Percentiles rank a stretch among this genome's conserved stretches.
These are phyloP conservation scores for Annulohypoxylon moriforme DNA, from an alignment of 495 filamentous ascomycete species.

Conservation along the genomic window DNA sequence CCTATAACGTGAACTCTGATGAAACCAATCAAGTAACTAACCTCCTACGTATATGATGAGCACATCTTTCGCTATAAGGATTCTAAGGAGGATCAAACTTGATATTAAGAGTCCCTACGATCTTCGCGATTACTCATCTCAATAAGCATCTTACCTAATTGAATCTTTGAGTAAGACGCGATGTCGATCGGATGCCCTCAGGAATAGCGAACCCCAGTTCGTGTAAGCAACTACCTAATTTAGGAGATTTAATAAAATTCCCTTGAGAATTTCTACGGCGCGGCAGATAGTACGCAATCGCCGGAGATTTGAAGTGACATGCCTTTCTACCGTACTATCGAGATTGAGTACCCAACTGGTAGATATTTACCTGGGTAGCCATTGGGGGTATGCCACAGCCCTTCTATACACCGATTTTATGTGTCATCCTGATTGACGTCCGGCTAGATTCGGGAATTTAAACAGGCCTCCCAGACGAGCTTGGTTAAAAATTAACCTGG, in stretches of 20 bases:
- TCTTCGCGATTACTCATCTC: not conserved
- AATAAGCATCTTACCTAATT: not conserved
- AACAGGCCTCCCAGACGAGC: not conserved
- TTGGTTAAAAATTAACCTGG: not conserved
- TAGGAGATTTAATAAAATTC: not conserved
- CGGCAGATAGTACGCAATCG: not conserved
- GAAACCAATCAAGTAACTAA: not conserved
- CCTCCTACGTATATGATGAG: not conserved
- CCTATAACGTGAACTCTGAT: not conserved
- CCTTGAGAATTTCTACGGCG: not conserved
- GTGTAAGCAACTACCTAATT: not conserved
- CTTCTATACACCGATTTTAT: not conserved
- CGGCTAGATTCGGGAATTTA: not conserved
- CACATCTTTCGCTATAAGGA: not conserved
- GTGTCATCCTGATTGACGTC: too few species aligned
- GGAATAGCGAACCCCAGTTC: not conserved
- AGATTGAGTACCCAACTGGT: not conserved
- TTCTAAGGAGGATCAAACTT: not conserved
- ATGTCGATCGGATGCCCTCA: not conserved
- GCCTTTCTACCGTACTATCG: not conserved
- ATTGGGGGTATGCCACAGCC: not conserved
- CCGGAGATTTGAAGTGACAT: not conserved
- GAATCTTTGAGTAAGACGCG: not conserved
- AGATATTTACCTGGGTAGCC: not conserved
- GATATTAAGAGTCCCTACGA: not conserved